Evolutionary conservation across 768 basidiomycete species (phyloP).

Genomic region (Boletus subparvulus): DNA sequence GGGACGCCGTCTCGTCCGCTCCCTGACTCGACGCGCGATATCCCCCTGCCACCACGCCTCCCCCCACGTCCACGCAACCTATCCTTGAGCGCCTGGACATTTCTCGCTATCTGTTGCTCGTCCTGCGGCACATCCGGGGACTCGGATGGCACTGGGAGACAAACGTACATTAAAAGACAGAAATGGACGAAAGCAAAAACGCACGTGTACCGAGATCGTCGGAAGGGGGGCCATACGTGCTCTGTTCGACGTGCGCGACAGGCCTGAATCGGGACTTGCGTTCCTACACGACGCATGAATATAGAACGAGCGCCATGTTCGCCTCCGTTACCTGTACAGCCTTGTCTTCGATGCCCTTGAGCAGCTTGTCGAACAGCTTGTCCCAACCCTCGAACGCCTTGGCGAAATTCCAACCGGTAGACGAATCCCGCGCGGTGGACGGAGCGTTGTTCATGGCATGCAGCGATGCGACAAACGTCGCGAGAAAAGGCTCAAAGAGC

Average conservation of each 20-base stretch:
- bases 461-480: constrained; percentile 80
- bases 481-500: constrained; percentile 80
- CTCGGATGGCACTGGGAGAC: constrained; percentile 44
- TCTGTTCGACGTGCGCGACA: constrained; percentile 34
- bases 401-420: constrained; percentile 63
- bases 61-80: constrained; percentile 76
- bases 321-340: constrained; percentile 57
- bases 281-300: constrained; percentile 46
- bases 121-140: constrained; percentile 58
- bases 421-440: constrained; percentile 35
- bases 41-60: constrained; percentile 50
- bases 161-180: neutral
- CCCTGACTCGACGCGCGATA: constrained; percentile 48
- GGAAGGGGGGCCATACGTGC: constrained; percentile 46
- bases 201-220: constrained; percentile 61
- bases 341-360: constrained; percentile 72
- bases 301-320: neutral
- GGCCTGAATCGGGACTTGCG: constrained; percentile 64
- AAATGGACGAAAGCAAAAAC: constrained; percentile 8
- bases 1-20: constrained; percentile 61
- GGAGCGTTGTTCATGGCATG: constrained; percentile 54
- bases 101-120: constrained; percentile 89
- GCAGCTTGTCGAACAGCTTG: constrained; percentile 69
- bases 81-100: constrained; percentile 87
- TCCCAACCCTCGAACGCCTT: constrained; percentile 82